Evolutionary conservation across 495 filamentous ascomycete species (phyloP).

Genomic region (Saxispiralis lemnorum): DNA sequence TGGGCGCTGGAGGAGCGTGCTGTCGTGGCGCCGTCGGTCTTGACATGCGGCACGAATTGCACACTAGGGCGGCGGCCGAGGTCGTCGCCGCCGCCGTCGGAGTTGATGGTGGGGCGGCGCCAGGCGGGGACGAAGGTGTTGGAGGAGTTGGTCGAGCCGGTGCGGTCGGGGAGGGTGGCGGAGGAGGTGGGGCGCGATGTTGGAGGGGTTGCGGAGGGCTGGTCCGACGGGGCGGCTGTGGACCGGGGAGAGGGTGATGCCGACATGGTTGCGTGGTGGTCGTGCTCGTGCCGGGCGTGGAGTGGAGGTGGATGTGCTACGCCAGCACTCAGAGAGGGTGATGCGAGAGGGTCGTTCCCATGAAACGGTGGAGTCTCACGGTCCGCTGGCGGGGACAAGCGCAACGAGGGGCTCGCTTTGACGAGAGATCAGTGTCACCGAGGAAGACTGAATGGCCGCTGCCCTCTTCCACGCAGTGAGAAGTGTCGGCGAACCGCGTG

Average conservation of each 20-base stretch:
- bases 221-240: not conserved
- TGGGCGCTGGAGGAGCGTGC: slow-evolving; percentile 12
- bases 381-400: too few species aligned
- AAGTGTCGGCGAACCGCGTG: too few species aligned
- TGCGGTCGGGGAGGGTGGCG: slow-evolving; percentile 8
- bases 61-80: slow-evolving; percentile 8
- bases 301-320: too few species aligned
- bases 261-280: slow-evolving; percentile 1
- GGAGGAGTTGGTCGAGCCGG: not conserved
- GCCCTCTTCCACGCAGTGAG: too few species aligned
- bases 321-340: too few species aligned
- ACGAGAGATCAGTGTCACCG: too few species aligned
- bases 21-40: not conserved
- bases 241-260: slow-evolving; percentile 5
- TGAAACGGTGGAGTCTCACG: too few species aligned
- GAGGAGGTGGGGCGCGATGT: slow-evolving; percentile 3
- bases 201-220: not conserved
- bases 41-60: slow-evolving; percentile 12
- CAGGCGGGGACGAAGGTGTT: slow-evolving; percentile 13
- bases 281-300: not conserved
- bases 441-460: too few species aligned
- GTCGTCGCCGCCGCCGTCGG: not conserved
- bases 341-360: too few species aligned
- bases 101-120: slow-evolving; percentile 9
- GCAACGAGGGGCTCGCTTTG: too few species aligned